Conservation (phyloP, 176 grass and related monocot genomes). For the Carex cristatella region DNA sequence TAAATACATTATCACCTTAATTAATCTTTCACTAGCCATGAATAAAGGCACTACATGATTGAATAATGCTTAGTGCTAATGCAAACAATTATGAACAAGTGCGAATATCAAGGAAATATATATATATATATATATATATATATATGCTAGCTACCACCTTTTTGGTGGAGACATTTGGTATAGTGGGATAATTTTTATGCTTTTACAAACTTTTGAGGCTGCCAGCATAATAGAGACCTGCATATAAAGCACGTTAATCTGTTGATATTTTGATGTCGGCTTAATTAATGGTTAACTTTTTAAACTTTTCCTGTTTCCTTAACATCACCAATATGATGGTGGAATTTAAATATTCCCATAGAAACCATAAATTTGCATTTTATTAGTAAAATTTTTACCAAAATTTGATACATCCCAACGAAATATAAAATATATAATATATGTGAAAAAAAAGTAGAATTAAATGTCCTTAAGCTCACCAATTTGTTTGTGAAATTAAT, state of each 20-base stretch:
- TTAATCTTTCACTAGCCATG: not conserved
- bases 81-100: not conserved
- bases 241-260: not conserved
- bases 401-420: no score
- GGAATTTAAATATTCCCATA: not conserved
- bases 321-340: not conserved
- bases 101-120: not conserved
- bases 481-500: no score
- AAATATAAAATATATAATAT: no score
- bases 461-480: no score
- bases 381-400: no score
- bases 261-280: not conserved
- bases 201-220: not conserved
- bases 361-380: not conserved
- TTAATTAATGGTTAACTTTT: not conserved
- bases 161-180: constrained; percentile 14
- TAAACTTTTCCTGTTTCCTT: not conserved
- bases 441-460: no score
- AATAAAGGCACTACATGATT: not conserved
- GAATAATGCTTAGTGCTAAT: constrained; percentile 5
- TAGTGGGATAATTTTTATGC: not conserved
- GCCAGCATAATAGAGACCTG: not conserved
- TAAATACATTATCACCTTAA: not conserved
- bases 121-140: not conserved
- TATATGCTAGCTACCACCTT: not conserved